Evolutionary conservation across 2,329 filamentous ascomycete species (phyloP).

Genomic region (Cladosporium sp.): DNA sequence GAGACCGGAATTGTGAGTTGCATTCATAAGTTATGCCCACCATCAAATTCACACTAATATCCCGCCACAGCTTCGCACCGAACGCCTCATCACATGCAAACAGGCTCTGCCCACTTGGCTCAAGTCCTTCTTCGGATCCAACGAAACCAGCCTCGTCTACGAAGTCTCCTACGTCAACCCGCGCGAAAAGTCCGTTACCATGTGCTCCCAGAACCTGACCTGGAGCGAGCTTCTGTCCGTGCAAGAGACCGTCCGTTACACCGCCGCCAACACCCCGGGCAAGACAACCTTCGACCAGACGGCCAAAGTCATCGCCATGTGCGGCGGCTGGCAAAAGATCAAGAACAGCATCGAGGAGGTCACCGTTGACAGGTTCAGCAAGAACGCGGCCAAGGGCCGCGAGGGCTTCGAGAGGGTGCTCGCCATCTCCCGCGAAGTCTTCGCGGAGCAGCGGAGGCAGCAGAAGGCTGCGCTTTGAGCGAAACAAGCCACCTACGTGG

Average conservation of each 20-base stretch:
- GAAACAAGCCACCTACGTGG: neutral
- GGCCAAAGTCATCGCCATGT: constrained; percentile 89
- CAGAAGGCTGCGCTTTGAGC: constrained; percentile 25
- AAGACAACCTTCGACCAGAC: constrained; percentile 84
- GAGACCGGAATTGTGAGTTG: constrained; percentile 58
- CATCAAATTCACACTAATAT: neutral
- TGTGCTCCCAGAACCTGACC: constrained; percentile 94
- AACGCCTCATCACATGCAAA: constrained; percentile 65
- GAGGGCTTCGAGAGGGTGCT: constrained; percentile 96
- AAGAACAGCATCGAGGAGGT: constrained; percentile 95
- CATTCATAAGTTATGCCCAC: neutral
- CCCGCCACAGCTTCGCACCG: constrained; percentile 61
- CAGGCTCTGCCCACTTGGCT: constrained; percentile 78
- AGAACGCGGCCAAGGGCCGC: constrained; percentile 86
- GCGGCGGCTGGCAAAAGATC: constrained; percentile 95
- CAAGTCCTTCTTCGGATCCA: constrained; percentile 72
- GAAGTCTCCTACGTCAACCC: constrained; percentile 96
- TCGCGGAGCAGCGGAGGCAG: constrained; percentile 80
- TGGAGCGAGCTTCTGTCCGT: constrained; percentile 88
- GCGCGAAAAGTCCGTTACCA: constrained; percentile 78
- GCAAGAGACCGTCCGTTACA: constrained; percentile 88
- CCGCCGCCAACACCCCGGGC: constrained; percentile 43
- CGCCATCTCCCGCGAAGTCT: constrained; percentile 87
- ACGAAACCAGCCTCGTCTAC: constrained; percentile 83
- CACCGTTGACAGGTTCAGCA: constrained; percentile 81